These are phyloP conservation scores for Clavulina sp. DNA, from an alignment of 768 basidiomycete species.

Conservation along the genomic window DNA sequence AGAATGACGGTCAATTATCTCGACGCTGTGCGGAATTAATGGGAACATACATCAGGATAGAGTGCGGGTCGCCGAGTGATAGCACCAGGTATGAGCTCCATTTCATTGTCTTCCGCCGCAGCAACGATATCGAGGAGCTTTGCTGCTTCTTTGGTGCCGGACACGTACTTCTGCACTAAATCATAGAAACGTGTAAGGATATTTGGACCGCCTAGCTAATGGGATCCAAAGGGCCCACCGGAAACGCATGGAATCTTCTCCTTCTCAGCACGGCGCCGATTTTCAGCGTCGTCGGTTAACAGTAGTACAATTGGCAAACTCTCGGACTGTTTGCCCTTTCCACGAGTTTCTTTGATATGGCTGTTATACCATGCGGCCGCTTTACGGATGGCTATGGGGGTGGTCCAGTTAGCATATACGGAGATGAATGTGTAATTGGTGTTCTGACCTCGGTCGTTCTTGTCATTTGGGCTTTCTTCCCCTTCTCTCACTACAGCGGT, in stretches of 20 bases:
- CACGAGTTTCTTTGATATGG: slow-evolving; percentile 29
- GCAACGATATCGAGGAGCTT: slow-evolving; percentile 72
- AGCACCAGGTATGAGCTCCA: slow-evolving; percentile 43
- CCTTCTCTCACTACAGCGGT: slow-evolving; percentile 64
- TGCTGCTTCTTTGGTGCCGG: slow-evolving; percentile 44
- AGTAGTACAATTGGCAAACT: slow-evolving; percentile 50
- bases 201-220: background rate
- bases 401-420: background rate
- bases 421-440: background rate
- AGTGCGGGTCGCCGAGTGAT: slow-evolving; percentile 34
- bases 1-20: background rate
- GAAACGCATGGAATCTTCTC: slow-evolving; percentile 45
- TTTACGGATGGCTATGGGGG: slow-evolving; percentile 58
- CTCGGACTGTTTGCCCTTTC: background rate
- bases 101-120: slow-evolving; percentile 39
- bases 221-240: slow-evolving; percentile 24
- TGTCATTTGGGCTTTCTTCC: slow-evolving; percentile 76
- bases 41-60: slow-evolving; percentile 48
- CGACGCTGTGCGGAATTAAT: background rate
- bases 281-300: slow-evolving; percentile 78
- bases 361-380: slow-evolving; percentile 74
- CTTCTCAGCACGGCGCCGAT: slow-evolving; percentile 54
- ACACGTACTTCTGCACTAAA: slow-evolving; percentile 64
- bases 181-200: background rate
- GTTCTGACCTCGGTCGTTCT: slow-evolving; percentile 76